These are phyloP conservation scores for Aspergillus saccharolyticus DNA, from an alignment of 495 filamentous ascomycete species.

Conservation along the genomic window DNA sequence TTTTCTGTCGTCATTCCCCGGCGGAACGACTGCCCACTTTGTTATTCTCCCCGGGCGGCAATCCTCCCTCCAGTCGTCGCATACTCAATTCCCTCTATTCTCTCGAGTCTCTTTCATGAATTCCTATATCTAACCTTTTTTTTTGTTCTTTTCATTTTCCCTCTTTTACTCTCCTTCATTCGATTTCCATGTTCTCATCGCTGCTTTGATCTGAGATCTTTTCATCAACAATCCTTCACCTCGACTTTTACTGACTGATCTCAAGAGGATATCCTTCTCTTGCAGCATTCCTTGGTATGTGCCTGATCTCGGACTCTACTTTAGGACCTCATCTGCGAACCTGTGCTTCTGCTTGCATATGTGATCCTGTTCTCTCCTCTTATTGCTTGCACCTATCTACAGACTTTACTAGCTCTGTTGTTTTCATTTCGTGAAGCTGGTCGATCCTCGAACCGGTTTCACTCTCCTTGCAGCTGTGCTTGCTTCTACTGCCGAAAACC, in stretches of 20 bases:
- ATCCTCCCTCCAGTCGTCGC: constrained; percentile 5
- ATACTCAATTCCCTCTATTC: not conserved
- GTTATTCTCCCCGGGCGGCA: constrained; percentile 16
- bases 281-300: constrained; percentile 25
- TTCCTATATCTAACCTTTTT: constrained; percentile 2
- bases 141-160: not conserved
- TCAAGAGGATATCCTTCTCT: constrained; percentile 17
- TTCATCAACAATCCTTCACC: constrained; percentile 19
- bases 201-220: constrained; percentile 2
- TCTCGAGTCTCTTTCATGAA: constrained; percentile 2
- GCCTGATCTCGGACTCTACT: constrained; percentile 5
- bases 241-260: constrained; percentile 18
- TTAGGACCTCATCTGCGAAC: constrained; percentile 10
- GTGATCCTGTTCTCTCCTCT: constrained; percentile 1
- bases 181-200: not conserved
- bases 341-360: constrained; percentile 4
- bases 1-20: constrained; percentile 34
- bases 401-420: constrained; percentile 17
- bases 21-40: constrained; percentile 36
- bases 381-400: constrained; percentile 10
- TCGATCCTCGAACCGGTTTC: constrained; percentile 20
- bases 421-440: constrained; percentile 12
- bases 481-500: constrained; percentile 11
- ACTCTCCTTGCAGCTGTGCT: constrained; percentile 25
- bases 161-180: not conserved